Evolutionary conservation across 345 rosid species (phyloP), one percentile per base, ranked within the genome.

Genomic region (Aquilaria malaccensis): DNA sequence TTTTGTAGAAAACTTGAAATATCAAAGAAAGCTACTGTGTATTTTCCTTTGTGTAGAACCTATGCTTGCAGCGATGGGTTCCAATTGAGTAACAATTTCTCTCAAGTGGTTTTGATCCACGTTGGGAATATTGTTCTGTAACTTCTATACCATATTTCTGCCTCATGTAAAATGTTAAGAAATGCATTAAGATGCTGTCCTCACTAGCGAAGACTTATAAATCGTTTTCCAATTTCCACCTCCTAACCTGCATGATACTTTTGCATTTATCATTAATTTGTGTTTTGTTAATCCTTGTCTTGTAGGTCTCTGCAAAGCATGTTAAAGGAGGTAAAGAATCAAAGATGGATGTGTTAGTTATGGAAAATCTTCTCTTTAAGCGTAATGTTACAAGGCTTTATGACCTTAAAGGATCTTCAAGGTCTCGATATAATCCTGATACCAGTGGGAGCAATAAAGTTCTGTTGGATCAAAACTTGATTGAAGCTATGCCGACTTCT

Each of bases 401-500:
- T 68, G 97, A 94, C 69, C 89, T 94, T 47, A 94, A 94, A 66
- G 99, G 99, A 67, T 94, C 99, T 48, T 67, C 93, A n/a, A 83
- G 97, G 46, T 90, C 96, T 31, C 81, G 97, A 48, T 94, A 94
- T 78, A 94, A 94, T 71, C 81, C 97, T 1, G 97, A 94, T 67
- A 80, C 91, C 54, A 88, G 83, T 57, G 97, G 96, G 62, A 85
- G 76, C 81, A 87, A 90, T 70, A 83, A 89, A 70, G 96, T 94
- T 67, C 77, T 94, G 68, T 79, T 94, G 68, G 99, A 90, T 80
- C 96, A 90, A 82, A 94, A 94, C 72, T 77, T 90, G 80, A 89
- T 90, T 22, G 99, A 94, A 75, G 95, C 96, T 41, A 87, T 90
- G 97, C 89, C 96, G 32, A 90, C 97, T 41, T 90, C 95, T 75